A percentile compares a stretch with the other conserved stretches of the same genome.
Evolutionary conservation across 2,329 filamentous ascomycete species (phyloP).

Genomic region (Thielaviopsis euricoi): DNA sequence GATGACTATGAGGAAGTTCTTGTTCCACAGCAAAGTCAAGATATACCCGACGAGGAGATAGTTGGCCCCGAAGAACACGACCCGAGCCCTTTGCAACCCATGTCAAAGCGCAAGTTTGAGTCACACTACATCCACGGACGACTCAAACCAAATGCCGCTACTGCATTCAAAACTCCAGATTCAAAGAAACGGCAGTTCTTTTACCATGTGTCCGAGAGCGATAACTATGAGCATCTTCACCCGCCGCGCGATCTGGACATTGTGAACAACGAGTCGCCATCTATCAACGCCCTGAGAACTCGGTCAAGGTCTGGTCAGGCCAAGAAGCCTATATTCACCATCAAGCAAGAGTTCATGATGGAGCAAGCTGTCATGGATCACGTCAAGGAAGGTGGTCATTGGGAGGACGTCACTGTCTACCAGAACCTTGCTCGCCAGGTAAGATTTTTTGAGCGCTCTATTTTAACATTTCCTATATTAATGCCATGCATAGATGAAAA

Average conservation of each 20-base stretch:
- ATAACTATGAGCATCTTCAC: background rate
- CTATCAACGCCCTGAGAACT: conserved; percentile 5
- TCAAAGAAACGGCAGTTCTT: background rate
- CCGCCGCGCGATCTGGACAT: background rate
- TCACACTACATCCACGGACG: background rate
- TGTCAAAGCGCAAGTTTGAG: background rate
- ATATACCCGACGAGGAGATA: background rate
- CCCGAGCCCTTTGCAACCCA: background rate
- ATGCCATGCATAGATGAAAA: background rate
- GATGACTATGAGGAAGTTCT: background rate
- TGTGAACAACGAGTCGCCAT: conserved; percentile 8
- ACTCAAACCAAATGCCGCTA: background rate
- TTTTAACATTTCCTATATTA: background rate
- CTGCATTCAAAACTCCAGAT: background rate
- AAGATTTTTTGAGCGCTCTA: background rate
- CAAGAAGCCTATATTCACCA: conserved; percentile 6
- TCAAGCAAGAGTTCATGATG: conserved; percentile 2
- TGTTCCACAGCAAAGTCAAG: background rate
- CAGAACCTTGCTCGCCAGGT: conserved; percentile 9
- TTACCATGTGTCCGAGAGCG: background rate
- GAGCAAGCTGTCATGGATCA: conserved; percentile 6
- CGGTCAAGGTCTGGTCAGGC: conserved; percentile 6
- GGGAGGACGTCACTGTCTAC: conserved; percentile 11
- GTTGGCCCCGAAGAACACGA: background rate
- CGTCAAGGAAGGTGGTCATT: conserved; percentile 12